Conservation (phyloP, 2,329 filamentous ascomycete species). For the Thermomyces lanuginosus region DNA sequence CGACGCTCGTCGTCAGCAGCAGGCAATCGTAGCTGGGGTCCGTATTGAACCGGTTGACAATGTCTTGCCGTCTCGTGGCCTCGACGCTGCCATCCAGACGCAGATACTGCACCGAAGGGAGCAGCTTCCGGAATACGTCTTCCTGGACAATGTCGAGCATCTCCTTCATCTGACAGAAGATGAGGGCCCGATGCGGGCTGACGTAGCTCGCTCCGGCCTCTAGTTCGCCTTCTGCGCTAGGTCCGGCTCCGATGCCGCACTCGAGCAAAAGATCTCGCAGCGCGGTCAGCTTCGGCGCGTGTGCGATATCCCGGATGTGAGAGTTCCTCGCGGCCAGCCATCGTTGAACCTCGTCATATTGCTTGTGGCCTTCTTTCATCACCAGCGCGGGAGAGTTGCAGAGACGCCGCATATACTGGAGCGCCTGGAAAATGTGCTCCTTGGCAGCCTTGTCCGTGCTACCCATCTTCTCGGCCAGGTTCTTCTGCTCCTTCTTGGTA, state of each 20-base stretch:
- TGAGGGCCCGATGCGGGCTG: constrained; percentile 83
- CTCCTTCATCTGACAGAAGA: constrained; percentile 99
- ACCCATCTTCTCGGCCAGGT: constrained; percentile 67
- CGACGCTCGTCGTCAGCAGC: constrained; percentile 84
- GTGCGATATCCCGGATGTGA: constrained; percentile 64
- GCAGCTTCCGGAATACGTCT: constrained; percentile 72
- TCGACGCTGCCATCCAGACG: constrained; percentile 91
- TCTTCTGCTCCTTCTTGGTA: constrained; percentile 79
- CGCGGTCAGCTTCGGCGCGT: constrained; percentile 85
- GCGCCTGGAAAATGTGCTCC: constrained; percentile 94
- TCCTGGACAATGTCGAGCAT: constrained; percentile 99
- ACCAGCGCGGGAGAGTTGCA: constrained; percentile 96
- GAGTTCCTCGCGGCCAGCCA: constrained; percentile 65
- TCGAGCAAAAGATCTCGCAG: constrained; percentile 90
- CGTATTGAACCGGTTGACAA: constrained; percentile 97
- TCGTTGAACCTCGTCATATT: constrained; percentile 75
- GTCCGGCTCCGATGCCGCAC: constrained; percentile 79
- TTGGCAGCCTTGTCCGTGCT: constrained; percentile 83
- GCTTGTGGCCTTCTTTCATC: constrained; percentile 81
- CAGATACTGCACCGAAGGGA: constrained; percentile 85
- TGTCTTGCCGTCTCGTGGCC: constrained; percentile 83
- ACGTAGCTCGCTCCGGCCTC: constrained; percentile 58
- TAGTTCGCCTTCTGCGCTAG: constrained; percentile 36
- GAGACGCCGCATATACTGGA: constrained; percentile 98
- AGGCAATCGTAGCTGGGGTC: constrained; percentile 93